Evolutionary conservation across 2,329 filamentous ascomycete genomes (phyloP), one percentile per base, ranked within the genome.

Genomic region (Aspergillus flavus): DNA sequence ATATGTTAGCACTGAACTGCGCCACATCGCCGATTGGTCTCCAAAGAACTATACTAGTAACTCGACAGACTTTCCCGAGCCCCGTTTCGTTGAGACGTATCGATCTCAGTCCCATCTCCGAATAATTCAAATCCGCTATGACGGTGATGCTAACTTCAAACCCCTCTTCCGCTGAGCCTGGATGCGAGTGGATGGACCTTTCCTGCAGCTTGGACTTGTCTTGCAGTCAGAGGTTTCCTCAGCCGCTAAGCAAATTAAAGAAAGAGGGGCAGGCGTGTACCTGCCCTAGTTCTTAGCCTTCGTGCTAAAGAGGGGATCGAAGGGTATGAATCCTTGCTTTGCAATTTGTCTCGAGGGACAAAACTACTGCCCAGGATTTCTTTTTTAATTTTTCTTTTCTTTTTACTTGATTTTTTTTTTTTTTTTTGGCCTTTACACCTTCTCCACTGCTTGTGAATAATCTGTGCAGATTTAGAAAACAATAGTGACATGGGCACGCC

Each of bases 161-260:
- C 52, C 52, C 52, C 52, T 55, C 52, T 39, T 39, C 52, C 12
- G 52, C 52, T 55, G 12, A 55, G 32, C 6, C 52, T 23, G 30
- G 21, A 55, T 55, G 52, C 32, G 52, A 58, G 56, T 58, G 56
- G 56, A 46, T 43, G 56, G 43, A 36, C 30, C 56, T 58, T 58
- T 48, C 45, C 45, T 36, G 41, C 56, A 34, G 43, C 26, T 46
- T 48, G 56, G 28, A 32, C 56, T 55, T 55, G 30, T 23, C 52
- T 55, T 55, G 52, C 52, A 55, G 52, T 55, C 23, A 21, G 52
- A 39, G 52, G 34, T 26, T 26, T 36, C 34, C 34, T 55, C 52
- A 55, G 32, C 52, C 52, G 34, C 52, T 55, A 55, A 55, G 52
- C 52, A 55, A 19, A n/a, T 55, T 39, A 36, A 39, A 55, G 52